A percentile compares a stretch with the other conserved stretches of the same genome.
Conservation (phyloP, 2,329 filamentous ascomycete species). For the Trichoderma gracile region DNA sequence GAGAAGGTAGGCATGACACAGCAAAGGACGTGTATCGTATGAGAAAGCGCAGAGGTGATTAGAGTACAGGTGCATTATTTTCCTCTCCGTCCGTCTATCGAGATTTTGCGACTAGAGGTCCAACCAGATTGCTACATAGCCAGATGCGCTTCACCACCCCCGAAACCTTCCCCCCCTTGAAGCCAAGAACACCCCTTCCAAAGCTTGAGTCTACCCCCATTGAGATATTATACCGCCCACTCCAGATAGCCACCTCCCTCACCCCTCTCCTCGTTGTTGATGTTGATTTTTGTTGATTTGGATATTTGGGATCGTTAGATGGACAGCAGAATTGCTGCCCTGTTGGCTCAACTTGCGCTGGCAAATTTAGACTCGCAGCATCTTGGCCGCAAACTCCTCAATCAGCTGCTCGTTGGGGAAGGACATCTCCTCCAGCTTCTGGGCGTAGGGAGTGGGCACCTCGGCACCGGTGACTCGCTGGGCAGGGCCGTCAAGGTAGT, state of each 20-base stretch:
- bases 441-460: slow-evolving; percentile 93
- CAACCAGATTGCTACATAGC: slow-evolving; percentile 29
- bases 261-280: neutral
- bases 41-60: slow-evolving; percentile 40
- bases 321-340: neutral
- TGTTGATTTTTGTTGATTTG: neutral
- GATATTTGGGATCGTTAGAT: neutral
- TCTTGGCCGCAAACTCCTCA: slow-evolving; percentile 83
- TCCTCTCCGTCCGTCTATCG: slow-evolving; percentile 41
- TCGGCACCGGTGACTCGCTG: slow-evolving; percentile 95
- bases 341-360: neutral
- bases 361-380: slow-evolving; percentile 68
- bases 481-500: slow-evolving; percentile 93
- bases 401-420: slow-evolving; percentile 93
- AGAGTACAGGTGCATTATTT: slow-evolving; percentile 45
- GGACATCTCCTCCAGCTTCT: slow-evolving; percentile 88
- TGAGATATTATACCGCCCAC: slow-evolving; percentile 18
- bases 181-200: slow-evolving; percentile 14
- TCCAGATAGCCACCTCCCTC: neutral
- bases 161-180: neutral
- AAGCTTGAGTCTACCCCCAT: neutral
- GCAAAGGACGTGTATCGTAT: slow-evolving; percentile 40
- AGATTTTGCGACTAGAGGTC: slow-evolving; percentile 32
- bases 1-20: no score
- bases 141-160: slow-evolving; percentile 19